These are phyloP conservation scores for Nemania sp. DNA, from an alignment of 2,329 filamentous ascomycete genomes.

Conservation along the genomic window DNA sequence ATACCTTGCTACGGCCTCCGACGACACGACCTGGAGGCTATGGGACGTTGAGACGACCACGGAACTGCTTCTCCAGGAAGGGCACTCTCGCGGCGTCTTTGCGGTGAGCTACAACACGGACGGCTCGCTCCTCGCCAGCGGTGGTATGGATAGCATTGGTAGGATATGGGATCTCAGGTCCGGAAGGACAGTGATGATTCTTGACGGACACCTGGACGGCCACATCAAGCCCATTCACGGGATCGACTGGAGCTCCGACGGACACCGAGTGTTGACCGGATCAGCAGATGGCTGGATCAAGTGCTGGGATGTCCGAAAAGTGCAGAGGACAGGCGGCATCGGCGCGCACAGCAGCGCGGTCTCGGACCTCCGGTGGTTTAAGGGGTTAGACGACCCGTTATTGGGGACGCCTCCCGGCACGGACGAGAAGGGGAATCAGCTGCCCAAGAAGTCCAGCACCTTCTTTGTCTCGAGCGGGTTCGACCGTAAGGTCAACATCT, in stretches of 20 bases:
- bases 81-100: constrained; percentile 92
- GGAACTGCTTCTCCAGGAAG: constrained; percentile 88
- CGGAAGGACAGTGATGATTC: constrained; percentile 91
- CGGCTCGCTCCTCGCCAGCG: constrained; percentile 86
- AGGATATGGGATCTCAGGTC: constrained; percentile 94
- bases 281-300: constrained; percentile 96
- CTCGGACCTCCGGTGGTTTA: constrained; percentile 92
- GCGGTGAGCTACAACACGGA: constrained; percentile 88
- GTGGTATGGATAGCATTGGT: constrained; percentile 92
- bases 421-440: constrained; percentile 66
- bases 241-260: constrained; percentile 89
- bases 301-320: constrained; percentile 95
- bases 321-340: constrained; percentile 79
- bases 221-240: constrained; percentile 91
- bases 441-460: constrained; percentile 85
- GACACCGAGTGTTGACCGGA: constrained; percentile 88
- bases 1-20: constrained; percentile 90
- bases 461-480: constrained; percentile 92
- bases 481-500: constrained; percentile 93
- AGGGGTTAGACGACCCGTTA: constrained; percentile 77
- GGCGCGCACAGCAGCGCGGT: constrained; percentile 92
- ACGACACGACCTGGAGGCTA: constrained; percentile 94
- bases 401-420: constrained; percentile 62
- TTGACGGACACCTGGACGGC: constrained; percentile 81
- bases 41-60: constrained; percentile 86